Conservation (phyloP, 768 basidiomycete genomes). For the Sarcodon aspratus region DNA sequence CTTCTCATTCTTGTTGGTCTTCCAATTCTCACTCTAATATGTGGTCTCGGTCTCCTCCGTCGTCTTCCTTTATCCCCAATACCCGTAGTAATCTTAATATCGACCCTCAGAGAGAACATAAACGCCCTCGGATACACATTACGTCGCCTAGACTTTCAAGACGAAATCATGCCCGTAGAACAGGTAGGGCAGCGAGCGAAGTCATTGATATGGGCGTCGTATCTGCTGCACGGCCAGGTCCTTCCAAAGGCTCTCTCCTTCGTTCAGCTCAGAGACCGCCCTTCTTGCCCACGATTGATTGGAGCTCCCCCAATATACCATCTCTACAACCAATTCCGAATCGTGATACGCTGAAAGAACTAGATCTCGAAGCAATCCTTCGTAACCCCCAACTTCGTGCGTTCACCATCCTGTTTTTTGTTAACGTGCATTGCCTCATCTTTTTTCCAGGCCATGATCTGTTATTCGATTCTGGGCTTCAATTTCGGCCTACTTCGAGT, state of each 20-base stretch:
- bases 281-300: slow-evolving; percentile 24
- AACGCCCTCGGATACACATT: slow-evolving; percentile 16
- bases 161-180: background rate
- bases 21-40: background rate
- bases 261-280: slow-evolving; percentile 4
- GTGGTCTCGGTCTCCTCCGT: slow-evolving; percentile 16
- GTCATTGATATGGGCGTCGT: slow-evolving; percentile 18
- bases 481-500: slow-evolving; percentile 70
- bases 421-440: slow-evolving; percentile 2
- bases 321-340: slow-evolving; percentile 69
- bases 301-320: slow-evolving; percentile 46
- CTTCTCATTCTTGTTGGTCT: slow-evolving; percentile 3
- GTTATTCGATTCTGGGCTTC: slow-evolving; percentile 76
- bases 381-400: slow-evolving; percentile 85
- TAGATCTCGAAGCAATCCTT: slow-evolving; percentile 78
- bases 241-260: slow-evolving; percentile 11
- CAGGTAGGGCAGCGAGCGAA: slow-evolving; percentile 8
- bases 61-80: slow-evolving; percentile 11
- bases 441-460: slow-evolving; percentile 65
- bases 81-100: slow-evolving; percentile 16
- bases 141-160: slow-evolving; percentile 15
- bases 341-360: slow-evolving; percentile 69
- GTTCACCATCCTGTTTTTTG: slow-evolving; percentile 20
- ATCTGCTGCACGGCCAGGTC: slow-evolving; percentile 15
- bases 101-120: slow-evolving; percentile 17